phyloP scores from a whole-genome alignment of 768 basidiomycete genomes.

The Boletus sp. region DNA sequence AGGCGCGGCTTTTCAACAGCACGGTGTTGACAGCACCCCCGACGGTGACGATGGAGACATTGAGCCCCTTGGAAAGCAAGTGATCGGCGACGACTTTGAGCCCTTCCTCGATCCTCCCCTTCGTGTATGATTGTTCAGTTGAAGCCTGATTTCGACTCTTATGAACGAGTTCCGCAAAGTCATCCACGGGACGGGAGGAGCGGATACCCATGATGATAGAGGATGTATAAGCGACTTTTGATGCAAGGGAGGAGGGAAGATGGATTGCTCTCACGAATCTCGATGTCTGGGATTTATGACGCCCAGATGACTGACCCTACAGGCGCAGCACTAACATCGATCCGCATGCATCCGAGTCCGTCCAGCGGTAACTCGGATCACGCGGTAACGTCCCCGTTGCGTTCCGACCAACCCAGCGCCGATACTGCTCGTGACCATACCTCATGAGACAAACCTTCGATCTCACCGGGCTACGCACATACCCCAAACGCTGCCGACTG shows the following conservation, averaged over 20 bases:
- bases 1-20: not conserved
- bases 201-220: not conserved
- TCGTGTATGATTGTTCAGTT: slow-evolving; percentile 1
- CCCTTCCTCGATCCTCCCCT: not conserved
- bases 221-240: not conserved
- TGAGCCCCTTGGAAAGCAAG: not conserved
- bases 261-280: too few species aligned
- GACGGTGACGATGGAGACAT: slow-evolving; percentile 1
- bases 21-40: slow-evolving; percentile 8
- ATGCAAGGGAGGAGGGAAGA: too few species aligned
- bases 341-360: not conserved
- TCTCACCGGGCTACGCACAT: not conserved
- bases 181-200: not conserved
- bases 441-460: not conserved
- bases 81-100: not conserved
- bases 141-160: not conserved
- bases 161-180: slow-evolving; percentile 1
- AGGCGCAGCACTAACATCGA: not conserved
- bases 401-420: not conserved
- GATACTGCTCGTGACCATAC: not conserved
- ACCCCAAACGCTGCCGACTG: not conserved
- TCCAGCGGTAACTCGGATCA: not conserved
- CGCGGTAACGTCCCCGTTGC: not conserved
- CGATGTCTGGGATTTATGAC: too few species aligned
- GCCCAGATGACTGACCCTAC: too few species aligned